Evolutionary conservation across 2,329 filamentous ascomycete species (phyloP).

Genomic region (Arthrobotrys sphaeroides): DNA sequence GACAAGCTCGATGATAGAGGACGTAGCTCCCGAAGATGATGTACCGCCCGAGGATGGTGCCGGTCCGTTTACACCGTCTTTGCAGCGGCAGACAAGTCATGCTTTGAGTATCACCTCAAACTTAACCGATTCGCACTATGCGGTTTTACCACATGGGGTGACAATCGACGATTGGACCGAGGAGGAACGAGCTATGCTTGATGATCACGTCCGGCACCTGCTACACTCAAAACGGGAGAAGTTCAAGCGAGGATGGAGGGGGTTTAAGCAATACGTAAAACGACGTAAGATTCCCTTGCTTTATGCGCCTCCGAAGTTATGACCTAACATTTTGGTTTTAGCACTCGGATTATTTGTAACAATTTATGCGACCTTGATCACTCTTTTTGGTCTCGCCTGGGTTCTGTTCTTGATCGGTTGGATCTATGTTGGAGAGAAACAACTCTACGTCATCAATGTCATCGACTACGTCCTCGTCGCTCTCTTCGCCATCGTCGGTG

Average conservation of each 20-base stretch:
- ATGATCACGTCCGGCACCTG: slow-evolving; percentile 88
- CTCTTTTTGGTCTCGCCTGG: slow-evolving; percentile 85
- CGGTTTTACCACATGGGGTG: slow-evolving; percentile 78
- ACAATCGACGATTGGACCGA: slow-evolving; percentile 77
- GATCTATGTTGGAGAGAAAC: slow-evolving; percentile 80
- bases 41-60: not conserved
- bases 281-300: slow-evolving; percentile 68
- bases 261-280: slow-evolving; percentile 80
- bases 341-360: slow-evolving; percentile 84
- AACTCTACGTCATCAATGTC: slow-evolving; percentile 74
- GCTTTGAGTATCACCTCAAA: slow-evolving; percentile 72
- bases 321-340: slow-evolving; percentile 57
- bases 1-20: slow-evolving; percentile 55
- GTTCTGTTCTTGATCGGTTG: slow-evolving; percentile 90
- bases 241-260: slow-evolving; percentile 80
- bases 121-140: slow-evolving; percentile 76
- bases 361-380: slow-evolving; percentile 82
- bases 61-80: slow-evolving; percentile 32
- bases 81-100: slow-evolving; percentile 60
- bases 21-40: slow-evolving; percentile 54
- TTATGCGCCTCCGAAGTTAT: not conserved
- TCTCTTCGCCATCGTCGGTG: slow-evolving; percentile 75
- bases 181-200: slow-evolving; percentile 77
- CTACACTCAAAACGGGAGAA: slow-evolving; percentile 81
- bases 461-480: slow-evolving; percentile 77